Evolutionary conservation across 768 basidiomycete genomes (phyloP), one percentile per base, ranked within the genome.

Genomic region (Kwoniella sp.): DNA sequence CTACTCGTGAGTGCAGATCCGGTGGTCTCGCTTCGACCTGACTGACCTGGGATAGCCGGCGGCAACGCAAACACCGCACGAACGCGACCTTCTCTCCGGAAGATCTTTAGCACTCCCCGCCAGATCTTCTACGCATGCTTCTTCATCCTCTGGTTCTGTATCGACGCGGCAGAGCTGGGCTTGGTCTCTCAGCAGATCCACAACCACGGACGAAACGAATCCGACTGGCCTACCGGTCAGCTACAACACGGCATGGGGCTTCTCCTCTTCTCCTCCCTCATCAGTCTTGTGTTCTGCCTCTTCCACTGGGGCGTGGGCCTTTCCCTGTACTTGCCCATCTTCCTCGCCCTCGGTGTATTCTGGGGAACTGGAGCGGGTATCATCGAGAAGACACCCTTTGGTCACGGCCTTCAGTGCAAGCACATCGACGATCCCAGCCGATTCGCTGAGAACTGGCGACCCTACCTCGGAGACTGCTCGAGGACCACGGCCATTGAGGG

Each of bases 291-390:
- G 25, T 54, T 64, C 34, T 54, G 53, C 28, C 36, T 67, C 39
- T 67, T 67, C 63, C 65, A 67, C 44, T 59, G 57, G 56, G 46
- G 39, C 5, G 17, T 59, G 5, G 44, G 49, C 20, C 42, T 62
- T 8, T 15, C n/a, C 5, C 19, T 67, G 17, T 63, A 47, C 45
- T 20, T 59, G 8, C 31, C 60, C 40, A 19, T 64, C 49, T 64
- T 67, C 50, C 11, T 67, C 22, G 59, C 45, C 14, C 38, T 55
- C 38, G 65, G 57, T n/a, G 65, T 67, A 2, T 56, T 57, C 29
- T 61, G 26, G 28, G 65, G 65, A 23, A 64, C 63, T 20, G 57
- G 56, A 14, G 65, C 65, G n/a, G 65, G 65, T 44, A 59, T 64
- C 46, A 22, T 67, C 22, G 38, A 64, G 11, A 23, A 23, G 10